These are phyloP conservation scores for Lepidium sativum DNA, from an alignment of 345 rosid genomes.

Conservation along the genomic window DNA sequence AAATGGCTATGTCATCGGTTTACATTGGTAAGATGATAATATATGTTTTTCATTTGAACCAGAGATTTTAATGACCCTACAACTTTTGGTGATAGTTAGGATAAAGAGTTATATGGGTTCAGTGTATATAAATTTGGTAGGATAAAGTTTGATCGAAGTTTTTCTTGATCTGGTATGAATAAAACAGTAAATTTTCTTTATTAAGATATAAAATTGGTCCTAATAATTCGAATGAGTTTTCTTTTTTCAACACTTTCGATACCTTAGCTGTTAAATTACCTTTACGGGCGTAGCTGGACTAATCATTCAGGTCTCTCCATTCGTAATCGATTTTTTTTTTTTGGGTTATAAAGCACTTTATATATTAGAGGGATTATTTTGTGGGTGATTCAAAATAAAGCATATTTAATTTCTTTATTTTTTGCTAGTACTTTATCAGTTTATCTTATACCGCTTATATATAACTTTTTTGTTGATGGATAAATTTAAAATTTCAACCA, in stretches of 20 bases:
- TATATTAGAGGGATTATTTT: too few species aligned
- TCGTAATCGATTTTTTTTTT: too few species aligned
- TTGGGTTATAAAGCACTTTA: too few species aligned
- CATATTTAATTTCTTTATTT: too few species aligned
- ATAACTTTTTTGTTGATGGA: too few species aligned
- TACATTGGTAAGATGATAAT: neutral
- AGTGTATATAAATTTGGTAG: neutral
- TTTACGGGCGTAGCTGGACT: too few species aligned
- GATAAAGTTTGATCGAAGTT: neutral
- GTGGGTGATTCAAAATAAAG: too few species aligned
- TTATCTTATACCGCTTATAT: too few species aligned
- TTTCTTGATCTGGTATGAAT: neutral
- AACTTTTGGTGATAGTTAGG: neutral
- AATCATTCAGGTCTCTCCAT: too few species aligned
- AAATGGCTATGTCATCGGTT: conserved; percentile 15
- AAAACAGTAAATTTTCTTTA: neutral
- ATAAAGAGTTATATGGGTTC: neutral
- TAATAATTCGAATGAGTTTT: neutral
- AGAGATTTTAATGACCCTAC: neutral
- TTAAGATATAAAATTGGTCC: neutral
- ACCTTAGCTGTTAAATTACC: neutral
- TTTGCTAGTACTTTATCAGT: too few species aligned
- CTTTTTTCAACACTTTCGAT: neutral
- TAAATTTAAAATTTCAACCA: too few species aligned
- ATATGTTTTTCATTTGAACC: neutral